Evolutionary conservation across 306 rosid genomes (phyloP), one percentile per base, ranked within the genome.

Genomic region (Vicia sativa): DNA sequence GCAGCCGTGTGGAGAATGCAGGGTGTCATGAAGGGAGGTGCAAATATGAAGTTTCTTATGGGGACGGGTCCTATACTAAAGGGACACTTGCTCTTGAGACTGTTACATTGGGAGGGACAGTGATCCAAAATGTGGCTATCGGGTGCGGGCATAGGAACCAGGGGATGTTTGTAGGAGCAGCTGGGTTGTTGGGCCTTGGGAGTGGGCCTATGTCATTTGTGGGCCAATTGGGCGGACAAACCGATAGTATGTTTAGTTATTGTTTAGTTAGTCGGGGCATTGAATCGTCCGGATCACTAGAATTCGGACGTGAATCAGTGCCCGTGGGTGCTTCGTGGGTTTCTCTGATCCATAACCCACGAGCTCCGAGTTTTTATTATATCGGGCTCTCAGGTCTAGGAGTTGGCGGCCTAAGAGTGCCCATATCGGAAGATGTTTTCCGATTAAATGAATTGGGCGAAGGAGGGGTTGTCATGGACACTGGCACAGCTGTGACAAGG

Each of bases 131-230:
- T 26, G 83, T 90, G 7, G 99, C 97, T 9, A 93, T 93, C 71
- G 99, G 99, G 16, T 93, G 99, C 56, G 99, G 99, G 37, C 99
- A 93, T 64, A 70, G 76, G 65, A 93, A 93, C 41, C 91, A 73
- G 61, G 99, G 99, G 7, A 93, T 93, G 99, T 93, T 93, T 39
- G 87, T 93, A 0, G 99, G 95, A 58, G 99, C 99, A 1, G 97
- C 99, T 0, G 99, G 99, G 16, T 67, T 93, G 15, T 71, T 93
- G 74, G 99, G 99, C 14, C 89, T 93, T 11, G 99, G 99, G 3
- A 85, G 91, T 12, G 99, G 99, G 62, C 70, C 95, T 72, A 80
- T 93, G 91, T 93, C 99, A 0, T 86, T 93, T 10, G 91, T 93
- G 9, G 99, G 95, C 71, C 99, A 93, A 73, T 85, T 93, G 0